A percentile compares a stretch with the other conserved stretches of the same genome.
Evolutionary conservation across 495 filamentous ascomycete species (phyloP).

Genomic region (Penicillium goetzii): DNA sequence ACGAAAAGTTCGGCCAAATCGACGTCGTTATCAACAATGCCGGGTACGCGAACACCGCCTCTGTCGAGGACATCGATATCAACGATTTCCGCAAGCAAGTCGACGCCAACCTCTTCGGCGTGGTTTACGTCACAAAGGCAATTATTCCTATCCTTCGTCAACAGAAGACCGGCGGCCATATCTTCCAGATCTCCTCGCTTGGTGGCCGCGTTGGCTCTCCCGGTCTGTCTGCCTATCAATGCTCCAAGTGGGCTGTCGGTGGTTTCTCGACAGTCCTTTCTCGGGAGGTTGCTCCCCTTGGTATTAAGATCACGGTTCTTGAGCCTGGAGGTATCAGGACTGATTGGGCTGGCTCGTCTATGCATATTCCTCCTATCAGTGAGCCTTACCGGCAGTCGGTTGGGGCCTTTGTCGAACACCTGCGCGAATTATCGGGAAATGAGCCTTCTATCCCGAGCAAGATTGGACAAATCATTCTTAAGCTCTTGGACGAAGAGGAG

Average conservation of each 20-base stretch:
- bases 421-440: not conserved
- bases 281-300: not conserved
- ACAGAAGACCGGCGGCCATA: not conserved
- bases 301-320: not conserved
- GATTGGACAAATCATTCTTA: not conserved
- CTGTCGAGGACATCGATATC: not conserved
- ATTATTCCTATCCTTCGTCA: not conserved
- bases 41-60: not conserved
- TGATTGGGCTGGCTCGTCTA: not conserved
- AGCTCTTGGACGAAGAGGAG: not conserved
- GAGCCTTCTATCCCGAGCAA: not conserved
- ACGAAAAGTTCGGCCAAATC: not conserved
- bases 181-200: not conserved
- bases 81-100: not conserved
- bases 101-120: not conserved
- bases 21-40: not conserved
- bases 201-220: not conserved
- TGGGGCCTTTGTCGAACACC: not conserved
- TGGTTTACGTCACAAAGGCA: not conserved
- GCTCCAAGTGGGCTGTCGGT: not conserved
- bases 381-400: not conserved
- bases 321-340: not conserved
- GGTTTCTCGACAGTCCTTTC: not conserved
- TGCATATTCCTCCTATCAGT: not conserved
- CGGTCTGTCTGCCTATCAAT: not conserved